Evolutionary conservation across 805 yeast genomes (phyloP).

Genomic region (Cephaloascus albidus): DNA sequence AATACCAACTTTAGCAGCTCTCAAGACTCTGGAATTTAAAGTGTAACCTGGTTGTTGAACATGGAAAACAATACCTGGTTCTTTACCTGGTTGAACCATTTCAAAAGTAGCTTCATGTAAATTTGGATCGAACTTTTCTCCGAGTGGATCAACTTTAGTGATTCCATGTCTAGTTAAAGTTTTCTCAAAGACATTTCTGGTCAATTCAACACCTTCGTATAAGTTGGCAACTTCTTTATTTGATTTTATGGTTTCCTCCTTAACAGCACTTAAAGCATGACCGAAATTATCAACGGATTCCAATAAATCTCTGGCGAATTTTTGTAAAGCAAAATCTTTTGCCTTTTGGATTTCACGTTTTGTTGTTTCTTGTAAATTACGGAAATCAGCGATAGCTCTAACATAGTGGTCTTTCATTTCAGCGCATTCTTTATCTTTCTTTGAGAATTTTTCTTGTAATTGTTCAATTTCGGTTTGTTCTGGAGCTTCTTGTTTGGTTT

Average conservation of each 20-base stretch:
- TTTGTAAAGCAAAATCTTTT: conserved; percentile 83
- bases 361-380: conserved; percentile 85
- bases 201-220: conserved; percentile 87
- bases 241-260: conserved; percentile 46
- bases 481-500: conserved; percentile 2
- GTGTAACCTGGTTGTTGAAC: conserved; percentile 89
- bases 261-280: conserved; percentile 71
- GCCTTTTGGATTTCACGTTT: conserved; percentile 82
- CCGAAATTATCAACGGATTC: conserved; percentile 88
- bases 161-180: conserved; percentile 77
- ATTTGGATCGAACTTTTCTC: conserved; percentile 84
- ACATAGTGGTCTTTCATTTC: conserved; percentile 77
- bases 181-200: conserved; percentile 76
- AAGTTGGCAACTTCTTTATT: conserved; percentile 63
- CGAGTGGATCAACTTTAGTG: conserved; percentile 71
- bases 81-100: conserved; percentile 76
- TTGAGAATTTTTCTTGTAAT: conserved; percentile 42
- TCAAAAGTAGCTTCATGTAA: conserved; percentile 90
- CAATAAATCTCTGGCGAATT: conserved; percentile 81
- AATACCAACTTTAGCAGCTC: conserved; percentile 95
- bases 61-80: conserved; percentile 86
- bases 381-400: conserved; percentile 84
- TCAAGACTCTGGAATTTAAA: conserved; percentile 76
- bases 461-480: conserved; percentile 15
- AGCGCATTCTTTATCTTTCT: conserved; percentile 65